These are phyloP conservation scores for Deuterostichococcus epilithicus DNA, from an alignment of 139 green algal genomes.

Conservation along the genomic window DNA sequence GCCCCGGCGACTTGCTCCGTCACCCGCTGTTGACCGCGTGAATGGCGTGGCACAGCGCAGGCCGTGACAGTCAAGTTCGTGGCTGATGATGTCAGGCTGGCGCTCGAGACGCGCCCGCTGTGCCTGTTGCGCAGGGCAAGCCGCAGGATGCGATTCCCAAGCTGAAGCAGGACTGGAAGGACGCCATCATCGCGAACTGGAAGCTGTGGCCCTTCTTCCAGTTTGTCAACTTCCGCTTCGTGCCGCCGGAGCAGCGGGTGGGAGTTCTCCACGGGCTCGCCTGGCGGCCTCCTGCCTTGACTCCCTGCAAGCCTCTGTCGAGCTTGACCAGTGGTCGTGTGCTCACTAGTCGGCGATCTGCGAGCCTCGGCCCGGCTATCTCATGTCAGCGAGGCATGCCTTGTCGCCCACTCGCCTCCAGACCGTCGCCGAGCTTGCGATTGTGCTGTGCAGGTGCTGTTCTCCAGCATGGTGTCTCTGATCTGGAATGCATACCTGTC, in stretches of 20 bases:
- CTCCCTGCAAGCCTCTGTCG: neutral
- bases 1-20: too few relatives aligned
- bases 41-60: too few relatives aligned
- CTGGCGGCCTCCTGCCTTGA: neutral
- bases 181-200: constrained; percentile 82
- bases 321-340: neutral
- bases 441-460: constrained; percentile 74
- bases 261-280: neutral
- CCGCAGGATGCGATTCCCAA: constrained; percentile 50
- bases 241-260: constrained; percentile 63
- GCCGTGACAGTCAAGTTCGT: too few relatives aligned
- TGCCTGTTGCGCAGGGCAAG: constrained; percentile 67
- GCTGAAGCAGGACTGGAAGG: constrained; percentile 63
- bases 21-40: too few relatives aligned
- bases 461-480: constrained; percentile 71
- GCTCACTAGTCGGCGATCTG: neutral
- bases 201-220: constrained; percentile 86
- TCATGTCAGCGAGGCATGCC: neutral
- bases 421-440: too few relatives aligned
- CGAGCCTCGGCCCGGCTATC: neutral
- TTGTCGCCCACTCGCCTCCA: too few relatives aligned
- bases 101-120: too few relatives aligned
- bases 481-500: constrained; percentile 84
- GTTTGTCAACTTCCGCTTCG: constrained; percentile 86
- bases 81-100: too few relatives aligned